Conservation (phyloP, 257 asterid genomes). For the Anisodus tanguticus region DNA sequence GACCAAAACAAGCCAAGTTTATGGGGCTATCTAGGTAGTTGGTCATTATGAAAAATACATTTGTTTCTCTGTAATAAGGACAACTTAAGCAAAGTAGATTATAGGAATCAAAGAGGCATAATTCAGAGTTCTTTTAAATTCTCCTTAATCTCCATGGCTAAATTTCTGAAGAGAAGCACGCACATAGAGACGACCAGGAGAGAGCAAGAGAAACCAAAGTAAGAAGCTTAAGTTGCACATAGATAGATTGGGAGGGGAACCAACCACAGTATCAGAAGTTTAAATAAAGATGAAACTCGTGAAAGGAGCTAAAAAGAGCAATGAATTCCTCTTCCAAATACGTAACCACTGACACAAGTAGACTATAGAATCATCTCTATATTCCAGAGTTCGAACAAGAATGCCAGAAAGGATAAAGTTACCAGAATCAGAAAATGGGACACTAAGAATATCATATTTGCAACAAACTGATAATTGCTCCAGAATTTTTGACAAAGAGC, state of each 20-base stretch:
- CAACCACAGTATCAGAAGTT: not conserved
- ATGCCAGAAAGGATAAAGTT: not conserved
- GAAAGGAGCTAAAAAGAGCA: not conserved
- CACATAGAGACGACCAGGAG: not conserved
- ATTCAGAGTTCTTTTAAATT: not conserved
- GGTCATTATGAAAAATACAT: not conserved
- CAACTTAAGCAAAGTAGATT: not conserved
- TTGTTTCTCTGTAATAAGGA: not conserved
- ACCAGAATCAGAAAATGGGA: not conserved
- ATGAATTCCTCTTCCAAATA: slow-evolving; percentile 9
- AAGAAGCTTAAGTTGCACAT: slow-evolving; percentile 8
- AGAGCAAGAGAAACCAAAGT: not conserved
- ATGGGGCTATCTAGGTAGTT: no score
- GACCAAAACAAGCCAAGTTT: no score
- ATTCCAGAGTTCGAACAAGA: not conserved
- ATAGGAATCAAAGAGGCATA: not conserved
- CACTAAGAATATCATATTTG: not conserved
- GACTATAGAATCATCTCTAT: slow-evolving; percentile 2
- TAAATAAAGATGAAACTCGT: not conserved
- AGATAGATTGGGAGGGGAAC: not conserved
- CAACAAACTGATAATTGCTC: slow-evolving; percentile 6
- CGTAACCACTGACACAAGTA: not conserved
- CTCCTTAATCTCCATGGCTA: not conserved
- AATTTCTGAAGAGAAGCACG: not conserved
- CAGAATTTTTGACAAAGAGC: slow-evolving; percentile 1